These are phyloP conservation scores for Populus nigra DNA, from an alignment of 345 rosid species.

Conservation along the genomic window DNA sequence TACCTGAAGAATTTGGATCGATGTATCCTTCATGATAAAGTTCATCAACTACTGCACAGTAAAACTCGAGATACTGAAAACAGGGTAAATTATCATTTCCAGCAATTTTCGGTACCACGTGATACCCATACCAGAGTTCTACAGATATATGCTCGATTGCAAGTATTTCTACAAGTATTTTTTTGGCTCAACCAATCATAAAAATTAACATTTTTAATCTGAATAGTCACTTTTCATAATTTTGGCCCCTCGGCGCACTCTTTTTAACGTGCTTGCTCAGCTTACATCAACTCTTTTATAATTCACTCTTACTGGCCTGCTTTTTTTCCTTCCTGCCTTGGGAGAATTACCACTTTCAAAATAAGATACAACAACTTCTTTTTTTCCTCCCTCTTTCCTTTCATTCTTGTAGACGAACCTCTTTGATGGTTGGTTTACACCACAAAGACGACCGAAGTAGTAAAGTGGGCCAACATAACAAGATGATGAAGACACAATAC, in stretches of 20 bases:
- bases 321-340: conserved; percentile 23
- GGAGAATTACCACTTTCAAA: conserved; percentile 11
- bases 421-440: conserved; percentile 36
- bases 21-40: no score
- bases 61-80: no score
- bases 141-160: no score
- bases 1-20: no score
- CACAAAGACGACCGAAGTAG: conserved; percentile 58
- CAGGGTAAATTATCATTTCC: no score
- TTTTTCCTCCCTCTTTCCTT: conserved; percentile 16
- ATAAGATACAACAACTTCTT: conserved; percentile 18
- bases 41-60: no score
- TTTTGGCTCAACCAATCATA: conserved; percentile 4
- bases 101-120: no score
- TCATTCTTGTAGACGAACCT: conserved; percentile 21
- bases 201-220: conserved; percentile 7
- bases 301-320: conserved; percentile 1
- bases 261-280: conserved; percentile 31
- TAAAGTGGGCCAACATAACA: conserved; percentile 61
- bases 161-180: no score
- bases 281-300: conserved; percentile 22
- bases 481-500: conserved; percentile 65
- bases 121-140: no score
- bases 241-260: conserved; percentile 36
- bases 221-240: conserved; percentile 27